Conservation (phyloP, 176 grass and related monocot genomes). For the Triticum urartu region DNA sequence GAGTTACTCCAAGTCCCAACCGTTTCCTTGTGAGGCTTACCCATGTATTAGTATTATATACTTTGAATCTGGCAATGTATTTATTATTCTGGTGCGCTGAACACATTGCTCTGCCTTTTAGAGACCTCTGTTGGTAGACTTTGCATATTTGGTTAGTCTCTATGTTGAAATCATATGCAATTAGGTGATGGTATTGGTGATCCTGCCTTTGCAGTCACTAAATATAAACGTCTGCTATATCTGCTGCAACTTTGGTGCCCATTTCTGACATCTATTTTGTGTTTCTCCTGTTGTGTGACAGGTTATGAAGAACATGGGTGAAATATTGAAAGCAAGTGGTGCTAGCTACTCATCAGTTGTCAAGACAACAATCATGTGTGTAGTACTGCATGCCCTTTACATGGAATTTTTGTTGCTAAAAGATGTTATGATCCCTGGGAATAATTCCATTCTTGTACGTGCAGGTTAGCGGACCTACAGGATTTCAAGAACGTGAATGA, state of each 20-base stretch:
- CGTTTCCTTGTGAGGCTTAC: neutral
- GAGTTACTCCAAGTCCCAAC: neutral
- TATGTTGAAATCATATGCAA: neutral
- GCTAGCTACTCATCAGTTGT: constrained; percentile 92
- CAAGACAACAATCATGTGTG: constrained; percentile 97
- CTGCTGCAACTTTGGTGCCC: neutral
- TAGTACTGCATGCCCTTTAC: neutral
- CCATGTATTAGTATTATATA: neutral
- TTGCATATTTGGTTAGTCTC: neutral
- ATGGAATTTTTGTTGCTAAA: neutral
- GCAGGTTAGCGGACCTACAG: constrained; percentile 85
- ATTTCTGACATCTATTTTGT: neutral
- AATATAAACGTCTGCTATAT: neutral
- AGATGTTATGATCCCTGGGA: neutral
- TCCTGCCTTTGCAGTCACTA: neutral
- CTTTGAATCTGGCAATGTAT: neutral
- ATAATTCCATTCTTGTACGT: constrained; percentile 16
- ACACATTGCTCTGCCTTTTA: neutral
- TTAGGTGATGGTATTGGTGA: no score
- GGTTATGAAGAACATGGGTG: constrained; percentile 95
- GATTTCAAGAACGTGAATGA: constrained; percentile 99
- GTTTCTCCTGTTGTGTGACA: constrained; percentile 16
- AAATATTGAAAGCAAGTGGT: constrained; percentile 90
- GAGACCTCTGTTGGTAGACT: neutral
- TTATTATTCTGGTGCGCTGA: neutral